phyloP scores from a whole-genome alignment of 305 asterid genomes.

The Caryopteris hybrid region DNA sequence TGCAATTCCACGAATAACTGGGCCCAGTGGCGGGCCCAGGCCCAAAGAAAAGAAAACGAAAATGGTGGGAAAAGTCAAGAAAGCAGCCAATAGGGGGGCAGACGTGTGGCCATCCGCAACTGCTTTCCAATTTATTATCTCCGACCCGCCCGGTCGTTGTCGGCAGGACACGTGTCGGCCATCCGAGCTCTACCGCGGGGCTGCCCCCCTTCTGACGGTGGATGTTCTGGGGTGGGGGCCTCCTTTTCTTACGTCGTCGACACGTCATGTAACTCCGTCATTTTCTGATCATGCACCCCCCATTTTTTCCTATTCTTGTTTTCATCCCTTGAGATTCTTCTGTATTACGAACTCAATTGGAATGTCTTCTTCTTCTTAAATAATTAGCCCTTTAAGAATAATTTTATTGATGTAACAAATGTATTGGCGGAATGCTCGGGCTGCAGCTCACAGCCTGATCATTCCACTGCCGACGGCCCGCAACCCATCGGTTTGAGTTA shows the following conservation, averaged over 20 bases:
- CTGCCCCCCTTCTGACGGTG: slow-evolving; percentile 14
- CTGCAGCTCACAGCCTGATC: too few relatives aligned
- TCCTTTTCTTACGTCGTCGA: slow-evolving; percentile 20
- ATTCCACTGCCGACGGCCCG: too few relatives aligned
- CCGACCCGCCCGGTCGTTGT: slow-evolving; percentile 45
- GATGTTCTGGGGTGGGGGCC: background rate
- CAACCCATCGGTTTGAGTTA: too few relatives aligned
- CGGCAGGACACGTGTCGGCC: slow-evolving; percentile 59
- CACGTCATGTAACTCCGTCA: slow-evolving; percentile 31
- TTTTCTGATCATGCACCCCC: slow-evolving; percentile 13
- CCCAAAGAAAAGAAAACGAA: slow-evolving; percentile 10
- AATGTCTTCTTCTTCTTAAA: too few relatives aligned
- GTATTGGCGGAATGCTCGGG: too few relatives aligned
- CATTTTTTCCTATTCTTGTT: background rate
- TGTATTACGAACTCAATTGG: background rate
- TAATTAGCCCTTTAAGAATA: too few relatives aligned
- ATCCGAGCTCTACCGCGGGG: background rate
- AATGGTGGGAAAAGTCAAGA: slow-evolving; percentile 37
- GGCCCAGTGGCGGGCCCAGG: slow-evolving; percentile 36
- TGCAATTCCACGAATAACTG: slow-evolving; percentile 31
- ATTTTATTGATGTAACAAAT: too few relatives aligned
- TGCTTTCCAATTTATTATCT: slow-evolving; percentile 43
- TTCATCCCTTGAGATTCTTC: background rate
- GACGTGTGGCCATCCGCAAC: slow-evolving; percentile 57
- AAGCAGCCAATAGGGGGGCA: slow-evolving; percentile 46